Conservation (phyloP, 306 rosid genomes). For the Ormosia emarginata region DNA sequence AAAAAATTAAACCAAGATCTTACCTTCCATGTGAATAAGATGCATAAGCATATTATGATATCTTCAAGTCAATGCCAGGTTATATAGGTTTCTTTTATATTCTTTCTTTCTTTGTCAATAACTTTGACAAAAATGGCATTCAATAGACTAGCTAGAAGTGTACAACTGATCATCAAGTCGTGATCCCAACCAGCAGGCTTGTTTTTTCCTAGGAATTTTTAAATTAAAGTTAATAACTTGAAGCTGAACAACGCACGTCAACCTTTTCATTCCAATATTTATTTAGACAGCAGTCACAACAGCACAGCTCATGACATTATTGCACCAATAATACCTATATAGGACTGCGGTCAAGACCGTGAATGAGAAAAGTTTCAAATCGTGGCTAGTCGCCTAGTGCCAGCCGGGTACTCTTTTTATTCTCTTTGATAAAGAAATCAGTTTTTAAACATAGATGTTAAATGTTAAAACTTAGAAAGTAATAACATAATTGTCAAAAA, state of each 20-base stretch:
- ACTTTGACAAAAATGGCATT: constrained; percentile 14
- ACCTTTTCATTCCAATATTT: not conserved
- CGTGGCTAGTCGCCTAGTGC: not conserved
- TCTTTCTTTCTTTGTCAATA: constrained; percentile 15
- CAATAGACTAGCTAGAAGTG: not conserved
- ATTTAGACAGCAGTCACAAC: not conserved
- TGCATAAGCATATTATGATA: not conserved
- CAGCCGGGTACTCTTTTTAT: not conserved
- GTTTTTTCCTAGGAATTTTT: not conserved
- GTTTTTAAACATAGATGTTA: not conserved
- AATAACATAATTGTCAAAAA: not conserved
- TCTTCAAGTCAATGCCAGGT: constrained; percentile 30
- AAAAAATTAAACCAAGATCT: not conserved
- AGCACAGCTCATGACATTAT: not conserved
- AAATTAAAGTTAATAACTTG: not conserved
- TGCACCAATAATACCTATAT: not conserved
- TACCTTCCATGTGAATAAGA: not conserved
- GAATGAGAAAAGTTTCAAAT: not conserved
- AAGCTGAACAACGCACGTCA: constrained; percentile 1
- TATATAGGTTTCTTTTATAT: not conserved
- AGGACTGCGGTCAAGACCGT: not conserved
- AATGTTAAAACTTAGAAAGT: not conserved
- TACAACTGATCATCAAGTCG: not conserved
- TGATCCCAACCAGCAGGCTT: not conserved
- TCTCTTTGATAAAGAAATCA: not conserved